Conservation (phyloP, 257 asterid genomes). For the Solanum corneliomulleri region DNA sequence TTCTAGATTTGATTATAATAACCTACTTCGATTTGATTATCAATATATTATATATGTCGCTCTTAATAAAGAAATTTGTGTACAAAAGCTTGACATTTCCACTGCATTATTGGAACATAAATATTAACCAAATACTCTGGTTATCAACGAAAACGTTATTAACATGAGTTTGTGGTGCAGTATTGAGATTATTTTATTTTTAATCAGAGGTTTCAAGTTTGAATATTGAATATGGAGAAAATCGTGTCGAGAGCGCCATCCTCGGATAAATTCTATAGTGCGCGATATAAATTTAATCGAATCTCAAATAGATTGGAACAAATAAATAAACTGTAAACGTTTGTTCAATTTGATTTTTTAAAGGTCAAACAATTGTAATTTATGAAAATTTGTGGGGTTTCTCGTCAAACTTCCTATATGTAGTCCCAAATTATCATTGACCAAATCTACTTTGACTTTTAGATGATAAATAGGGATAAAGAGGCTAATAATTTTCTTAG, state of each 20-base stretch:
- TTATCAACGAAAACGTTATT: no score
- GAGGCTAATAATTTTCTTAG: not conserved
- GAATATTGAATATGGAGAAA: no score
- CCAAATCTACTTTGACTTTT: not conserved
- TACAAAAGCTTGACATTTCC: not conserved
- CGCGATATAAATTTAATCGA: rapidly evolving
- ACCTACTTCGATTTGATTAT: not conserved
- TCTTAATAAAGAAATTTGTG: not conserved
- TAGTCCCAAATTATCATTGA: not conserved
- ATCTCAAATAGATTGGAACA: no score
- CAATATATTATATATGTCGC: not conserved
- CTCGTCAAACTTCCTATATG: not conserved
- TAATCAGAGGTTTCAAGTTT: no score
- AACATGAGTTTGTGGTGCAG: no score
- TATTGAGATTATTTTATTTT: no score
- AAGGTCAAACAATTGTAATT: not conserved
- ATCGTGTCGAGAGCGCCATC: no score
- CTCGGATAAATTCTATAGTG: rapidly evolving
- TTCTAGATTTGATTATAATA: not conserved
- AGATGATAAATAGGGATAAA: not conserved
- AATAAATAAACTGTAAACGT: not conserved
- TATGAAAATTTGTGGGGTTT: not conserved
- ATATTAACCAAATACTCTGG: not conserved
- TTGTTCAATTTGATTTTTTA: not conserved
- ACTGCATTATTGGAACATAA: not conserved